Percentiles rank a stretch among this genome's conserved stretches.
These are phyloP conservation scores for Cardamine chenopodiifolia DNA, from an alignment of 345 rosid species.

Conservation along the genomic window DNA sequence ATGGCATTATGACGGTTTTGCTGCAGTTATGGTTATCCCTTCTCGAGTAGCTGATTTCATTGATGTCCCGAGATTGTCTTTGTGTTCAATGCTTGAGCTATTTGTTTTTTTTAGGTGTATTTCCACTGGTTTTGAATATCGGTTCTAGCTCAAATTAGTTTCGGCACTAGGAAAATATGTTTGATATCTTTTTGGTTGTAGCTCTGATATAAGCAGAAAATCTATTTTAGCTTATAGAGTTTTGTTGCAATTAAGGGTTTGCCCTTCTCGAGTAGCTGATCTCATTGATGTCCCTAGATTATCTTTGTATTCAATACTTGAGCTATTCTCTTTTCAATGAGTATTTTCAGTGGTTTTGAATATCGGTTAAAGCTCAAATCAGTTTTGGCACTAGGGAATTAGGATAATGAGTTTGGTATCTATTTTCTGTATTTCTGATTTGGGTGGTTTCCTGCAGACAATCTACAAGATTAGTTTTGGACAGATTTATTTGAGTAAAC, in stretches of 20 bases:
- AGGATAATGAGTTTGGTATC: background rate
- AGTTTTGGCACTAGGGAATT: background rate
- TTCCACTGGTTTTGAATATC: background rate
- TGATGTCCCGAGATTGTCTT: background rate
- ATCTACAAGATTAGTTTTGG: constrained; percentile 93
- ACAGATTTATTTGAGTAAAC: constrained; percentile 96
- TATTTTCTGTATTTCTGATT: constrained; percentile 24
- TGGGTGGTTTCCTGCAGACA: constrained; percentile 59
- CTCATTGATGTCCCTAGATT: background rate
- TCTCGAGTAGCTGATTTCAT: background rate
- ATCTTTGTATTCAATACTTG: background rate
- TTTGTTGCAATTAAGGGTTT: constrained; percentile 19
- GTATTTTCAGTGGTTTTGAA: constrained; percentile 1
- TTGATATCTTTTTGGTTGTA: background rate
- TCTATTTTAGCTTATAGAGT: background rate
- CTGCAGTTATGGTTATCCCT: background rate
- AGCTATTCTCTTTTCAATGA: background rate
- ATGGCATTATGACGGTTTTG: background rate
- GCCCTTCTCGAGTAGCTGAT: background rate
- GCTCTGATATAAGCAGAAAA: background rate
- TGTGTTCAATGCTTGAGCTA: background rate
- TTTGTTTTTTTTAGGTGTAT: background rate
- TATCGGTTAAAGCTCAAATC: constrained; percentile 8
- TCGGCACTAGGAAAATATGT: background rate
- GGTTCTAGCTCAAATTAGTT: background rate